phyloP scores from a whole-genome alignment of 164 flowering plant genomes.

The Berberis vulgaris region DNA sequence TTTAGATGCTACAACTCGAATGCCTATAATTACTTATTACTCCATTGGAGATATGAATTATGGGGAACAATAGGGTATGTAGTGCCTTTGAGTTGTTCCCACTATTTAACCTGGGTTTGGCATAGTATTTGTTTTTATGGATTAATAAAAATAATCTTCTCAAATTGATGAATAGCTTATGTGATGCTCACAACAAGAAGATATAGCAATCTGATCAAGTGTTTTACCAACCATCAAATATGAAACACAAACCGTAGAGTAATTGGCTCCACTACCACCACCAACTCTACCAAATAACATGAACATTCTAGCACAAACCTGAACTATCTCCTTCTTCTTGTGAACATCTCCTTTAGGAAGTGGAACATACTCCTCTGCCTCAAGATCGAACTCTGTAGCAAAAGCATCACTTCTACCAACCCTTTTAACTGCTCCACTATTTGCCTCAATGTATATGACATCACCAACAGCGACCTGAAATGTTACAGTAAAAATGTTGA shows the following conservation, averaged over 20 bases:
- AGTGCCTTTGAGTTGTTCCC: too few relatives aligned
- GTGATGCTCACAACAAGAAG: too few relatives aligned
- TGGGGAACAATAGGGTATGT: too few relatives aligned
- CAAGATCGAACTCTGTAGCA: constrained; percentile 97
- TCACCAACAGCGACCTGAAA: constrained; percentile 96
- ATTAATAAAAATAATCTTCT: too few relatives aligned
- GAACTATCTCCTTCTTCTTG: constrained; percentile 96
- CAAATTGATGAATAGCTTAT: too few relatives aligned
- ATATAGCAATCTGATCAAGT: not conserved
- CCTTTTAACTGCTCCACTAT: constrained; percentile 98
- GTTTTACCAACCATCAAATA: not conserved
- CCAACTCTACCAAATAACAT: not conserved
- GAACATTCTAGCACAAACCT: constrained; percentile 39
- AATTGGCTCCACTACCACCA: not conserved
- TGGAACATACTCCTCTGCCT: constrained; percentile 99
- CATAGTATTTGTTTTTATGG: too few relatives aligned
- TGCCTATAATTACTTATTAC: too few relatives aligned
- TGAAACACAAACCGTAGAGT: not conserved
- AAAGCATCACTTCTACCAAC: constrained; percentile 99
- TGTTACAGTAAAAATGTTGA: not conserved
- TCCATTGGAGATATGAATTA: too few relatives aligned
- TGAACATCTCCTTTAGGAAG: constrained; percentile 99
- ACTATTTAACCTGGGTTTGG: too few relatives aligned
- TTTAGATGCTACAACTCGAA: too few relatives aligned
- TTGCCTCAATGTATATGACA: constrained; percentile 94